Percentiles rank a stretch among this genome's conserved stretches.
These are phyloP conservation scores for Angomonas desouzai DNA, from an alignment of 208 protist genomes.

Conservation along the genomic window DNA sequence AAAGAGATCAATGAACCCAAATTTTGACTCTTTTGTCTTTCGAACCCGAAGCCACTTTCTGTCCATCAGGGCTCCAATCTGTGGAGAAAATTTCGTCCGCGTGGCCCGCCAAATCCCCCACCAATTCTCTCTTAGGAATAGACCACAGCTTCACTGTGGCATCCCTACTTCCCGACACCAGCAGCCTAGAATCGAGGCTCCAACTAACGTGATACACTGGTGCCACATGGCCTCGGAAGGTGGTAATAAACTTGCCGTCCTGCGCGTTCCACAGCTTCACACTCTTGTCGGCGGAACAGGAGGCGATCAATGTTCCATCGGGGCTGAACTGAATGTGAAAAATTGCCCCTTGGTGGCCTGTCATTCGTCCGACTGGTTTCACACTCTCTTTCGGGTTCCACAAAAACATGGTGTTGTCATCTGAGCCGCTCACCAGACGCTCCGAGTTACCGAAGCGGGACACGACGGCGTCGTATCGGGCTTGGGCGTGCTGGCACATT, in stretches of 20 bases:
- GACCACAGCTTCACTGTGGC: constrained; percentile 97
- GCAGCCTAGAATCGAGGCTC: constrained; percentile 93
- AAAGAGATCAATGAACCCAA: constrained; percentile 58
- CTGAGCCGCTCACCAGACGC: constrained; percentile 92
- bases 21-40: constrained; percentile 96
- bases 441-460: constrained; percentile 68
- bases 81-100: constrained; percentile 96
- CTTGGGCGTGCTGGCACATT: constrained; percentile 55
- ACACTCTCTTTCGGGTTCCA: constrained; percentile 90
- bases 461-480: constrained; percentile 84
- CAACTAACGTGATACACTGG: constrained; percentile 97
- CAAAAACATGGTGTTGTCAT: constrained; percentile 98
- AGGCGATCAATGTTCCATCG: constrained; percentile 96
- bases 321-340: constrained; percentile 97
- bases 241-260: constrained; percentile 91
- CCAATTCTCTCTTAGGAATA: constrained; percentile 87
- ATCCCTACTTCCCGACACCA: constrained; percentile 95
- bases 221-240: constrained; percentile 95
- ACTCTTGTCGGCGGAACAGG: constrained; percentile 97
- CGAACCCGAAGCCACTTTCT: constrained; percentile 92
- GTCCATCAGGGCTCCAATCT: constrained; percentile 98
- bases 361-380: constrained; percentile 90
- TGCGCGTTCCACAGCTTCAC: constrained; percentile 96
- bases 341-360: constrained; percentile 91
- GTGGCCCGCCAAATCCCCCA: constrained; percentile 97